Conservation (phyloP, 306 rosid species). For the Fragaria nilgerrensis region DNA sequence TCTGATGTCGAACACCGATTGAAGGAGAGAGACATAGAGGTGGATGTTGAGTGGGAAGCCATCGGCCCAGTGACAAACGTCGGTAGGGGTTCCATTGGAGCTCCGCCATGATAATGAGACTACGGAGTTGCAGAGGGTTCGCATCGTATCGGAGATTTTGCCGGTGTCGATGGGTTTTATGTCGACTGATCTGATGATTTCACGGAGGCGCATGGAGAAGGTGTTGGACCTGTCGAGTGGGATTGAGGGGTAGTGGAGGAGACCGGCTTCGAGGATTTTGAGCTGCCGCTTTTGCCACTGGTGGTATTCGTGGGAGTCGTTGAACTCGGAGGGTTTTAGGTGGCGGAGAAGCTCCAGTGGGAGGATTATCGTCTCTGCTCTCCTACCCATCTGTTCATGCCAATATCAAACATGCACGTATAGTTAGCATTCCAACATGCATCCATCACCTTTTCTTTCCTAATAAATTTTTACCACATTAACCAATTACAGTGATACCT, state of each 20-base stretch:
- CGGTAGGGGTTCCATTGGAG: slow-evolving; percentile 66
- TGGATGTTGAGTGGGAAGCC: slow-evolving; percentile 82
- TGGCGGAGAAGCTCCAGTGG: slow-evolving; percentile 91
- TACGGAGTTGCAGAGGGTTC: slow-evolving; percentile 78
- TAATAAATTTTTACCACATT: not conserved
- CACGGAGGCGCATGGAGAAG: slow-evolving; percentile 68
- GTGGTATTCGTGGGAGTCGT: slow-evolving; percentile 72
- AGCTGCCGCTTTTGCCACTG: slow-evolving; percentile 89
- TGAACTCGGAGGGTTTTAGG: slow-evolving; percentile 81
- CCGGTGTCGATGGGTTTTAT: slow-evolving; percentile 58
- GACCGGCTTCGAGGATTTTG: slow-evolving; percentile 69
- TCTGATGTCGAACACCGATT: slow-evolving; percentile 64
- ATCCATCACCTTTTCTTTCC: not conserved
- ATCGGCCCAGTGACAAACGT: slow-evolving; percentile 95
- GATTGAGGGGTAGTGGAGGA: slow-evolving; percentile 68
- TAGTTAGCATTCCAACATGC: not conserved
- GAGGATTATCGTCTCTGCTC: slow-evolving; percentile 90
- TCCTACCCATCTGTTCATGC: slow-evolving; percentile 58
- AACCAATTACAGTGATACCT: not conserved
- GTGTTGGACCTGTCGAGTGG: slow-evolving; percentile 51
- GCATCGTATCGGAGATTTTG: slow-evolving; percentile 81
- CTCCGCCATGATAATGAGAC: slow-evolving; percentile 92
- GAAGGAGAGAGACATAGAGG: slow-evolving; percentile 68
- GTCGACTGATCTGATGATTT: slow-evolving; percentile 44
- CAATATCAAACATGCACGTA: not conserved